Conservation (phyloP, 495 filamentous ascomycete species). For the Filosporella fistucella region DNA sequence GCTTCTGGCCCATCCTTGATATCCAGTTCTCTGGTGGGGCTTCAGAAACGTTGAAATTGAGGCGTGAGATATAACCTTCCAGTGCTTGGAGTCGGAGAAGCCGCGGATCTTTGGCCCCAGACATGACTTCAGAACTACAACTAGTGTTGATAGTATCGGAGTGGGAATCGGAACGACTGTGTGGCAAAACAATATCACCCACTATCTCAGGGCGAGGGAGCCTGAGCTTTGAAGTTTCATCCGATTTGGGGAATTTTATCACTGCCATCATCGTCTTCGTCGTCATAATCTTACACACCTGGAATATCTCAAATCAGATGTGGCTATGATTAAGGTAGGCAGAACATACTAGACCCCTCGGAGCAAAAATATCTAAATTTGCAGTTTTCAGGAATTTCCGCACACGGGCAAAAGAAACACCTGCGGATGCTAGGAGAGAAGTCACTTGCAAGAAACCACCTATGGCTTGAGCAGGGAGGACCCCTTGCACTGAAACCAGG, state of each 20-base stretch:
- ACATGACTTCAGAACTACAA: not conserved
- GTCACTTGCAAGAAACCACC: constrained; percentile 6
- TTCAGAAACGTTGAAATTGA: constrained; percentile 1
- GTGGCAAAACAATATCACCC: too few relatives aligned
- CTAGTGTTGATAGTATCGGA: not conserved
- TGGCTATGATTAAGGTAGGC: too few relatives aligned
- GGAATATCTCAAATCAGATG: too few relatives aligned
- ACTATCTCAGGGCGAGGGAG: constrained; percentile 1
- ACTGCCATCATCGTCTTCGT: constrained; percentile 13
- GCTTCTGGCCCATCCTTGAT: not conserved
- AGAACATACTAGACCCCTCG: not conserved
- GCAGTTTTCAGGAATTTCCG: constrained; percentile 3
- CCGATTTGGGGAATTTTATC: not conserved
- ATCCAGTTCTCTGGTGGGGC: not conserved
- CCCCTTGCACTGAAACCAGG: constrained; percentile 3
- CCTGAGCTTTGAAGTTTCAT: constrained; percentile 5
- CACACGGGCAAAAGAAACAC: constrained; percentile 6
- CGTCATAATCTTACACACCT: not conserved
- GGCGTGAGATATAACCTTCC: constrained; percentile 7
- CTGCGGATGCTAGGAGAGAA: constrained; percentile 3
- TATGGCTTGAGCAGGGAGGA: constrained; percentile 9
- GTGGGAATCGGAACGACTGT: too few relatives aligned
- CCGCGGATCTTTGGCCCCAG: constrained; percentile 6
- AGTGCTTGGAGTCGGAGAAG: constrained; percentile 3
- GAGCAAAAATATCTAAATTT: constrained; percentile 5